Evolutionary conservation across 495 filamentous ascomycete genomes (phyloP).

Genomic region (Penicillium desertorum): DNA sequence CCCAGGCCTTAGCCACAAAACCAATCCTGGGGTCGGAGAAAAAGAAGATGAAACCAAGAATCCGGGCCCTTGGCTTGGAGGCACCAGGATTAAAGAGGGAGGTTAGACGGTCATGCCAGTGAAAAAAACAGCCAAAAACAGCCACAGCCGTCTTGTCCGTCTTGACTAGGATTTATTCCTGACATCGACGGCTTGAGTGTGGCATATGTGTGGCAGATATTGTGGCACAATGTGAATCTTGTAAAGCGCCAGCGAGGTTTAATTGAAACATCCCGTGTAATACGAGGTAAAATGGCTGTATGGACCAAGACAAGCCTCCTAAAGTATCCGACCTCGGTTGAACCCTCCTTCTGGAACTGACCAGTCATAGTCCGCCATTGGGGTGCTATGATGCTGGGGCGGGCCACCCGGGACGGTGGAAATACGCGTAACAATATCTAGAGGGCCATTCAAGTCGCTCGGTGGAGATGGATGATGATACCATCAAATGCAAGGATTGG

Average conservation of each 20-base stretch:
- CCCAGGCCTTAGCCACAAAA: slow-evolving; percentile 10
- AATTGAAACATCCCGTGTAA: slow-evolving; percentile 15
- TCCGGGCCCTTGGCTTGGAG: background rate
- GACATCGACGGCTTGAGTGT: slow-evolving; percentile 18
- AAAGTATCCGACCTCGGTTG: slow-evolving; percentile 13
- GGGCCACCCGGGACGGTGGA: slow-evolving; percentile 8
- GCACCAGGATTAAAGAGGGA: background rate
- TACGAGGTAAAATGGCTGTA: slow-evolving; percentile 18
- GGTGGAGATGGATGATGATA: slow-evolving; percentile 6
- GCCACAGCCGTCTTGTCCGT: slow-evolving; percentile 8
- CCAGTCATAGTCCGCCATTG: slow-evolving; percentile 16
- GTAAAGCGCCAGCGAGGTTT: slow-evolving; percentile 6
- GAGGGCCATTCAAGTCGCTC: slow-evolving; percentile 1
- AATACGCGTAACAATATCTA: slow-evolving; percentile 20
- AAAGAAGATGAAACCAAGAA: background rate
- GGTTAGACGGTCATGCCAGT: background rate
- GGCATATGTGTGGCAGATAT: background rate
- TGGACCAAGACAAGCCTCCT: background rate
- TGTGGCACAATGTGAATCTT: background rate
- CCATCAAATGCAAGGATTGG: slow-evolving; percentile 18
- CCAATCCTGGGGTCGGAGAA: background rate
- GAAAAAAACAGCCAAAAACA: background rate
- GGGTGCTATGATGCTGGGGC: slow-evolving; percentile 23
- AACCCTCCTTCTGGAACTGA: background rate
- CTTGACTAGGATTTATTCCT: background rate